Conservation (phyloP, 352 stramenopile genomes). For the Phytophthora palmivora region DNA sequence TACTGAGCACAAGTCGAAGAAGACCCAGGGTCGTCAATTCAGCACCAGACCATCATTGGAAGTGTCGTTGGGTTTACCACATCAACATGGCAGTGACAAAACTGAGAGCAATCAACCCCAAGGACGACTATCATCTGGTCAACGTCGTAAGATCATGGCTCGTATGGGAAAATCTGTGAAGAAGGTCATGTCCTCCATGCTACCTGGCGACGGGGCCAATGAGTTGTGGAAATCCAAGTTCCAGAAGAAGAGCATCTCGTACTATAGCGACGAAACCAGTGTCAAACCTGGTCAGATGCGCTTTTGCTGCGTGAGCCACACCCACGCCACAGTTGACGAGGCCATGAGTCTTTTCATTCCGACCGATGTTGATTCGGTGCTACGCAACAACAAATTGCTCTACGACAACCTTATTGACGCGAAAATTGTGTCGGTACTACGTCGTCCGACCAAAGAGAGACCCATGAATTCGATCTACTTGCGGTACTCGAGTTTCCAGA, state of each 20-base stretch:
- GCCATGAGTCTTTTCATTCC: slow-evolving; percentile 53
- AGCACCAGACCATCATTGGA: slow-evolving; percentile 9
- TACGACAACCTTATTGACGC: slow-evolving; percentile 57
- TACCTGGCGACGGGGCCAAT: slow-evolving; percentile 33
- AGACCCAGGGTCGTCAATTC: slow-evolving; percentile 2
- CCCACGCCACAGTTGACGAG: slow-evolving; percentile 42
- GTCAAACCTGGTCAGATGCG: slow-evolving; percentile 41
- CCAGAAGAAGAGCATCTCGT: slow-evolving; percentile 44
- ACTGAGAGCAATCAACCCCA: background rate
- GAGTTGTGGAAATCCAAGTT: slow-evolving; percentile 50
- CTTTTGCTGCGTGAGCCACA: slow-evolving; percentile 59
- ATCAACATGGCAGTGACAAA: background rate
- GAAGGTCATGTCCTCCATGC: slow-evolving; percentile 49
- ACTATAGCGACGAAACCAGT: slow-evolving; percentile 52
- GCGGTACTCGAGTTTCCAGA: slow-evolving; percentile 44
- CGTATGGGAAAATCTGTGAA: slow-evolving; percentile 32
- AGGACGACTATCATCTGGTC: slow-evolving; percentile 5
- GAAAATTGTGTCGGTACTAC: slow-evolving; percentile 43
- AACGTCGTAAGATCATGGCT: slow-evolving; percentile 25
- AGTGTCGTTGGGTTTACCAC: slow-evolving; percentile 12
- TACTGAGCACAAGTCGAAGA: slow-evolving; percentile 10
- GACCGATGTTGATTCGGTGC: slow-evolving; percentile 44
- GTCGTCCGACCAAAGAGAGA: slow-evolving; percentile 28
- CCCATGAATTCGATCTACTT: slow-evolving; percentile 42
- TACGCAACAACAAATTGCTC: slow-evolving; percentile 50